Base-by-base conservation (phyloP, 2,329 filamentous ascomycete species). In the Ceratocystis diversiconidia region DNA sequence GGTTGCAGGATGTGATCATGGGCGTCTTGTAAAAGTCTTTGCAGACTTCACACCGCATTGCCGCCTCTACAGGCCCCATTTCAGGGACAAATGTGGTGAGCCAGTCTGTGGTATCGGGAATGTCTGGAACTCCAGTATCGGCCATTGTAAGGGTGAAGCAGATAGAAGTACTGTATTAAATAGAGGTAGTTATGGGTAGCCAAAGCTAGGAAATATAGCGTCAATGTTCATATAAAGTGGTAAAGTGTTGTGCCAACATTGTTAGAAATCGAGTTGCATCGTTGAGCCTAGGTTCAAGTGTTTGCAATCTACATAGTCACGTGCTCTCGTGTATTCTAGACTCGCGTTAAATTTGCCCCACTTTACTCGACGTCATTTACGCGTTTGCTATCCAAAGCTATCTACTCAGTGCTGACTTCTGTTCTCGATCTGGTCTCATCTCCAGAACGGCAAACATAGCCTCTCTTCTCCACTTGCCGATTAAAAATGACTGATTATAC, bases 1-100 rank as follows among this genome's bases (percentile, higher is more conserved):
- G 94, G 64, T 85, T 88, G 77, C 94, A 99, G 1, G 89, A 89
- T 0, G 94, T 99, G 69, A 96, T 87, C 83, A 99, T 94, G 0
- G 94, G 94, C 62, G 91, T 95, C 68, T 85, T 85, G 78, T 89
- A 97, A 76, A 97, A 95, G 75, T 99, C 95, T 74, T 97, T 97
- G 83, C 94, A 99, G 68, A 99, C 89, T 75, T 97, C 90, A 76
- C 94, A 99, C 71, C 94, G 89, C 22, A 99, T 80, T 2, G 91
- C 85, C 68, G 88, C 85, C 72, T 99, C 94, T 69, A 99, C 83
- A 15, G 82, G 78, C 61, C 85, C 79, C 65, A 95, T 82, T 15
- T 78, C 78, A 17, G 83, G 76, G 1, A 95, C 78, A 1, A 85
- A 81, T 12, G 90, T 95, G 10, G 78, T 72, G 5, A 91, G 79